Percentiles rank a stretch among this genome's conserved stretches.
phyloP scores from a whole-genome alignment of 306 rosid genomes.

The Prunus davidiana region DNA sequence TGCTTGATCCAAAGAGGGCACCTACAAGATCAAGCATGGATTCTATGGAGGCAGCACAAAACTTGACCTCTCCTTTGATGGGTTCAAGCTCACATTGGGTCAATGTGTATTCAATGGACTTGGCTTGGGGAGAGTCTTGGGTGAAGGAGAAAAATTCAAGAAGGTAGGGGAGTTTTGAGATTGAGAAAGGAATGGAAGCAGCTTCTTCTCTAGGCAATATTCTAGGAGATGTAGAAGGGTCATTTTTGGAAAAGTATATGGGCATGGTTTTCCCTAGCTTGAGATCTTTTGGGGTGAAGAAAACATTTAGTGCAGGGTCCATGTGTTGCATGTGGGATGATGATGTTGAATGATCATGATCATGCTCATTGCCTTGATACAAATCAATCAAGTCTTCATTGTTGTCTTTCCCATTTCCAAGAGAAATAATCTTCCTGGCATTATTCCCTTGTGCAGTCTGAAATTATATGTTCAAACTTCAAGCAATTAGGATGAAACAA shows the following conservation, averaged over 20 bases:
- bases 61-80: conserved; percentile 58
- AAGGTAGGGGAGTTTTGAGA: conserved; percentile 37
- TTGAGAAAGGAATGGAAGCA: conserved; percentile 56
- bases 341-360: neutral
- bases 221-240: conserved; percentile 49
- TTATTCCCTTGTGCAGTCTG: conserved; percentile 34
- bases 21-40: conserved; percentile 51
- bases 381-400: neutral
- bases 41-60: conserved; percentile 65
- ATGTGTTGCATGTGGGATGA: conserved; percentile 35
- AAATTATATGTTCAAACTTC: neutral
- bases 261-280: conserved; percentile 50
- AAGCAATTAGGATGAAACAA: neutral
- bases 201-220: conserved; percentile 60
- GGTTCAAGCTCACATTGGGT: conserved; percentile 48
- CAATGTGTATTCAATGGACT: conserved; percentile 55
- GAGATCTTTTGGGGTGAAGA: conserved; percentile 60
- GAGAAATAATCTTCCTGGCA: conserved; percentile 33
- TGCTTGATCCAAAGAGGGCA: conserved; percentile 33
- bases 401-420: conserved; percentile 15
- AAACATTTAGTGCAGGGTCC: conserved; percentile 47
- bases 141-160: conserved; percentile 54
- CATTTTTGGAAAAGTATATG: conserved; percentile 43
- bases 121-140: conserved; percentile 56
- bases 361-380: neutral